Percentiles rank a stretch among this genome's conserved stretches.
Evolutionary conservation across 2,329 filamentous ascomycete species (phyloP).

Genomic region (Aspergillus puulaauensis): DNA sequence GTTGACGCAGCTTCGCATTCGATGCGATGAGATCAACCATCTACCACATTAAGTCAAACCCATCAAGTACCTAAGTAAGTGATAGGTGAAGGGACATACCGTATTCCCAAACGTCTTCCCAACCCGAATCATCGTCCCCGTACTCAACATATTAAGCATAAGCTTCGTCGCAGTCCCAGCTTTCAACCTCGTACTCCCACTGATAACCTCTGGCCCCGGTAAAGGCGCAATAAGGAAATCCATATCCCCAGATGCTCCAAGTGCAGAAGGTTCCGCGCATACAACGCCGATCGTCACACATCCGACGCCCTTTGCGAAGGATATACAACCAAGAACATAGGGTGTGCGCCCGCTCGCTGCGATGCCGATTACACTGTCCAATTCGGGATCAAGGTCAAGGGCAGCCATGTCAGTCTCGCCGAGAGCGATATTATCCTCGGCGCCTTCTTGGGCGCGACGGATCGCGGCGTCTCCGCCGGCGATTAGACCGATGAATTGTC

Average conservation of each 20-base stretch:
- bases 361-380: slow-evolving; percentile 44
- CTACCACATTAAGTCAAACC: slow-evolving; percentile 10
- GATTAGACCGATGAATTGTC: neutral
- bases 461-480: neutral
- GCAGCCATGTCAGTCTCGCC: too few relatives aligned
- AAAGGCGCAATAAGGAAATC: neutral
- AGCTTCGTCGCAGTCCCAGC: slow-evolving; percentile 49
- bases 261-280: neutral
- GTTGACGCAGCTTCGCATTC: slow-evolving; percentile 39
- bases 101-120: slow-evolving; percentile 42
- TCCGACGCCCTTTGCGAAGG: neutral
- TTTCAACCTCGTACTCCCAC: slow-evolving; percentile 49
- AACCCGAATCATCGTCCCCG: slow-evolving; percentile 41
- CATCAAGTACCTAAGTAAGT: neutral
- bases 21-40: slow-evolving; percentile 41
- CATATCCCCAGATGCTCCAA: neutral
- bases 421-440: too few relatives aligned
- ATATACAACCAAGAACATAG: slow-evolving; percentile 36
- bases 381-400: slow-evolving; percentile 21
- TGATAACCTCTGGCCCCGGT: slow-evolving; percentile 25
- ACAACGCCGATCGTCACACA: neutral
- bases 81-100: neutral
- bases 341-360: slow-evolving; percentile 46
- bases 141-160: slow-evolving; percentile 47
- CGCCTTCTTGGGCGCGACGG: neutral